Base-by-base conservation (phyloP, 345 rosid species). In the Aurinia saxatilis region DNA sequence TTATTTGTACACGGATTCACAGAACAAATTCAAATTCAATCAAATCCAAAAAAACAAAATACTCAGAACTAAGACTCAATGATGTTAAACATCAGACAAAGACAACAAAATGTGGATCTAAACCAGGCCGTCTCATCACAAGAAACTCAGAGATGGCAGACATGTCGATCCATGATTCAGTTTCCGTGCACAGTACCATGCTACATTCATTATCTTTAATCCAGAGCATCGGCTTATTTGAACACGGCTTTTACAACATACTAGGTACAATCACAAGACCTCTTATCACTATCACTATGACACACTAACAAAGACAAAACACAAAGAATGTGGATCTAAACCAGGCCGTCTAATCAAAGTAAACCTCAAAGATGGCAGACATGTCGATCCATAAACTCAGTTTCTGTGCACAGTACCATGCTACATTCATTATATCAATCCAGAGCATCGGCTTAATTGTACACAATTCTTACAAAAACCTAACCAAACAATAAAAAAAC, bases 151-250 rank as follows among this genome's bases (percentile, higher is more conserved):
- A 67, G 60, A 67, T 50, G 66, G 66, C 72, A 67, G 66, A 68
- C 72, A 68, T 40, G 47, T 67, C 66, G 66, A 50, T 41, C 46
- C 47, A 42, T 8, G 11, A 6, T 9, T 72, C 42, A 75, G 25
- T 80, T 56, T 78, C 23, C 49, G 82, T 80, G 77, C 31, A 80
- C 80, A 70, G 33, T 67, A 80, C 82, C 81, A 81, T 81, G 85
- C 81, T 76, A 23, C 78, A 54, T 78, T 81, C 84, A 78, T 75
- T 47, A 1, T 11, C 3, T 50, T 1, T 8, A 14, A 51, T 78
- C 79, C 85, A 81, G 81, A 76, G 79, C 81, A 78, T 73, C 82
- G 74, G 79, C 82, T 81, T 81, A 78, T 0, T 62, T 70, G 68
- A 54, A 70, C 68, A 68, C 67, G 30, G 29, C 0, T 36, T 13